These are phyloP conservation scores for Anacardium occidentale DNA, from an alignment of 345 rosid genomes.

Conservation along the genomic window DNA sequence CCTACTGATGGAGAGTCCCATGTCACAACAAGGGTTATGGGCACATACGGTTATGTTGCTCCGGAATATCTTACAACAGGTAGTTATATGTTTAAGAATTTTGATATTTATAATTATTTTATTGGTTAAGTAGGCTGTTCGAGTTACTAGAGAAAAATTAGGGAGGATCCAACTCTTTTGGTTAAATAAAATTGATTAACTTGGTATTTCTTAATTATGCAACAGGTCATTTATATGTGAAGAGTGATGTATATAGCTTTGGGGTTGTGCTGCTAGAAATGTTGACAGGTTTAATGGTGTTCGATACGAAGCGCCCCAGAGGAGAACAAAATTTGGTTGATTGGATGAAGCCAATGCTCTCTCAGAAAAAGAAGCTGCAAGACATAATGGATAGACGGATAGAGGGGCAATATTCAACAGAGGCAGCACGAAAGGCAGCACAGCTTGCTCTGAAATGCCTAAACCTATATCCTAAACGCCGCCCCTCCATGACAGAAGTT, in stretches of 20 bases:
- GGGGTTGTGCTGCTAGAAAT: conserved; percentile 67
- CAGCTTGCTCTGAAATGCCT: conserved; percentile 46
- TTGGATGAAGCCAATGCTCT: conserved; percentile 49
- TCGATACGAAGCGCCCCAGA: conserved; percentile 36
- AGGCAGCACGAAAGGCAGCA: conserved; percentile 45
- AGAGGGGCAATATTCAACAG: conserved; percentile 48
- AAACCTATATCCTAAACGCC: conserved; percentile 42
- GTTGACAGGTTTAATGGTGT: conserved; percentile 52
- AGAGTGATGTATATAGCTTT: conserved; percentile 71
- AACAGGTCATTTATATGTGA: conserved; percentile 61
- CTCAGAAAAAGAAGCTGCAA: conserved; percentile 42
- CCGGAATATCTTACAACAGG: conserved; percentile 75
- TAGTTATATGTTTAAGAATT: conserved; percentile 13
- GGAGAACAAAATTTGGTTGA: conserved; percentile 54
- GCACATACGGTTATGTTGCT: conserved; percentile 58
- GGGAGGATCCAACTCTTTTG: not conserved
- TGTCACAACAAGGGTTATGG: conserved; percentile 41
- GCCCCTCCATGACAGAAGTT: conserved; percentile 64
- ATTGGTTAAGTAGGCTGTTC: not conserved
- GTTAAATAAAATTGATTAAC: not conserved
- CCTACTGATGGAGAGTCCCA: conserved; percentile 56
- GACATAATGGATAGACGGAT: conserved; percentile 46
- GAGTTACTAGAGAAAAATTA: not conserved
- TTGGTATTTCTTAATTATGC: not conserved
- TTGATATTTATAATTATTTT: not conserved